These are phyloP conservation scores for Heracleum sosnowskyi DNA, from an alignment of 129 eudicot genomes.

Conservation along the genomic window DNA sequence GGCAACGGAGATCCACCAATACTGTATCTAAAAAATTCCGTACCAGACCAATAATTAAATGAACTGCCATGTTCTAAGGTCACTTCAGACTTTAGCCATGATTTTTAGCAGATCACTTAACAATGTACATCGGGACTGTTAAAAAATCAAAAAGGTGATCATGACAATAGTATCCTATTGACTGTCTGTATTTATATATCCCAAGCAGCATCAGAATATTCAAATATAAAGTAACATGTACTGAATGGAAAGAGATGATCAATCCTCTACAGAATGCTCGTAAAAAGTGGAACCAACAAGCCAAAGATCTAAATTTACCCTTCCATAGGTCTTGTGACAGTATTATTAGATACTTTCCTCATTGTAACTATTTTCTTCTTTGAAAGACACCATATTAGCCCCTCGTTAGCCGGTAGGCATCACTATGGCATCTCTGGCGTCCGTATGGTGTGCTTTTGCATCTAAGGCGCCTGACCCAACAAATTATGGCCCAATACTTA, in stretches of 20 bases:
- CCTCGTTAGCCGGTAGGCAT: not conserved
- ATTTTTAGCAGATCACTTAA: not conserved
- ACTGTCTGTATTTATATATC: not conserved
- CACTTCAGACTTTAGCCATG: not conserved
- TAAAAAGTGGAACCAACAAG: not conserved
- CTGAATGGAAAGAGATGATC: not conserved
- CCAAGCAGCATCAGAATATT: not conserved
- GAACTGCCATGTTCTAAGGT: not conserved
- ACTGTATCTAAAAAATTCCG: not conserved
- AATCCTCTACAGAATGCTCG: not conserved
- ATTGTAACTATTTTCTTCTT: not conserved
- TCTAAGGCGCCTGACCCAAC: too few relatives aligned
- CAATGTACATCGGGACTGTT: not conserved
- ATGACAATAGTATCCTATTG: not conserved
- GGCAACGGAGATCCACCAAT: not conserved
- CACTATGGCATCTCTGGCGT: too few relatives aligned
- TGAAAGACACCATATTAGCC: not conserved
- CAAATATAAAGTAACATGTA: not conserved
- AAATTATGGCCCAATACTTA: too few relatives aligned
- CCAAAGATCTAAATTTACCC: not conserved
- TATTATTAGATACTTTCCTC: not conserved
- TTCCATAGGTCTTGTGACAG: not conserved
- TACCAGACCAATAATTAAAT: not conserved
- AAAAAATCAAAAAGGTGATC: not conserved
- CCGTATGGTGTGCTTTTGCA: too few relatives aligned